Evolutionary conservation across 202 grass and related monocot species (phyloP).

Genomic region (Digitaria exilis): DNA sequence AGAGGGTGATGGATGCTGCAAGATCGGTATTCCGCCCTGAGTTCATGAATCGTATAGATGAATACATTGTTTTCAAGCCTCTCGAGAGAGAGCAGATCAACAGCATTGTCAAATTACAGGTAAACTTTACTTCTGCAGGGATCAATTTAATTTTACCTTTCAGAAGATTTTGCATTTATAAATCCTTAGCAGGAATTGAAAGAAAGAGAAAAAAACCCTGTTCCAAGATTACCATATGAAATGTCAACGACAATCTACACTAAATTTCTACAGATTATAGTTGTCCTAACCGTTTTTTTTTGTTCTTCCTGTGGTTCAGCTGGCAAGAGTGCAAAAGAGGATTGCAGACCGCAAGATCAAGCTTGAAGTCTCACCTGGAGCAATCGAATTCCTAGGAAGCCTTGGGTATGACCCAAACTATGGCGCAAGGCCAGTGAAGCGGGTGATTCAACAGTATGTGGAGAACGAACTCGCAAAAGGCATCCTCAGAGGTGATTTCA

Average conservation of each 20-base stretch:
- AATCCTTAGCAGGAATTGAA: not conserved
- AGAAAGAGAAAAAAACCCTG: not conserved
- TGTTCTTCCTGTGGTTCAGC: conserved; percentile 39
- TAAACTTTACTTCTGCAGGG: conserved; percentile 29
- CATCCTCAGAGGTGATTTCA: conserved; percentile 86
- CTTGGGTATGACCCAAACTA: conserved; percentile 96
- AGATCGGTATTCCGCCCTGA: conserved; percentile 90
- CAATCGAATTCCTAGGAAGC: conserved; percentile 75
- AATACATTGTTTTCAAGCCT: conserved; percentile 98
- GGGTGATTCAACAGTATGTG: conserved; percentile 92
- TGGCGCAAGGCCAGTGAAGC: conserved; percentile 90
- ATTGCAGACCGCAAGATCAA: conserved; percentile 91
- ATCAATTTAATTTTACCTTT: not conserved
- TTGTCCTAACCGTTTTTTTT: not conserved
- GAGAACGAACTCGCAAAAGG: conserved; percentile 95
- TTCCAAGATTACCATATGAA: not conserved
- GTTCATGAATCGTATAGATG: conserved; percentile 96
- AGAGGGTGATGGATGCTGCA: conserved; percentile 95
- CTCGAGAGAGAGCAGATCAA: conserved; percentile 80
- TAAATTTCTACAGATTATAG: not conserved
- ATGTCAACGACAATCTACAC: not conserved
- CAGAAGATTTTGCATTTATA: not conserved
- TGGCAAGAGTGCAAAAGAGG: conserved; percentile 83
- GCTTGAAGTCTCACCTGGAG: conserved; percentile 65
- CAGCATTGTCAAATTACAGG: conserved; percentile 88